phyloP scores from a whole-genome alignment of 305 asterid genomes.

The Fraxinus sp. region DNA sequence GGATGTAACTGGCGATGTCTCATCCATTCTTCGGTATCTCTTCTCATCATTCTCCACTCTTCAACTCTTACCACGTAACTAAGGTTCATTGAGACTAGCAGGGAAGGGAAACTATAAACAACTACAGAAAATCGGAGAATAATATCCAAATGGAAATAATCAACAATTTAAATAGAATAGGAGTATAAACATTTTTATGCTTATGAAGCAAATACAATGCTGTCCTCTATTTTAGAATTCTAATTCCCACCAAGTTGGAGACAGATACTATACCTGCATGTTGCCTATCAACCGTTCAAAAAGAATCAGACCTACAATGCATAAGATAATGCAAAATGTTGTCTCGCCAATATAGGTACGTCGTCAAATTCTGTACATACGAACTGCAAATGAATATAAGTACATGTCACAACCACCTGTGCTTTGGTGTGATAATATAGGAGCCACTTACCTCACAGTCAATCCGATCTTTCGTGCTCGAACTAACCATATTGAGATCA shows the following conservation, averaged over 20 bases:
- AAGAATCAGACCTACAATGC: slow-evolving; percentile 73
- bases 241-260: not conserved
- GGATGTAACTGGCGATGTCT: slow-evolving; percentile 88
- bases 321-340: slow-evolving; percentile 55
- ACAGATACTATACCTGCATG: slow-evolving; percentile 66
- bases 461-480: not conserved
- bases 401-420: not conserved
- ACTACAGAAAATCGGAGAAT: not conserved
- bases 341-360: slow-evolving; percentile 94
- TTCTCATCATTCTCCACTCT: slow-evolving; percentile 86
- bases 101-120: slow-evolving; percentile 11
- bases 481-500: not conserved
- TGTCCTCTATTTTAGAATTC: not conserved
- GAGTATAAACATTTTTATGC: not conserved
- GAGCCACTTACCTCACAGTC: not conserved
- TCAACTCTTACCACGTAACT: slow-evolving; percentile 90
- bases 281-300: slow-evolving; percentile 86
- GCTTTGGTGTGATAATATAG: not conserved
- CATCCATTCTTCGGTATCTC: slow-evolving; percentile 99
- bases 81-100: too few relatives aligned
- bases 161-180: not conserved
- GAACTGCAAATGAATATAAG: slow-evolving; percentile 54
- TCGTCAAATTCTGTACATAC: slow-evolving; percentile 76
- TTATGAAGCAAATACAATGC: not conserved
- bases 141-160: not conserved